phyloP scores from a whole-genome alignment of 1,139 yeast species.

The Geotrichum klebahnii region DNA sequence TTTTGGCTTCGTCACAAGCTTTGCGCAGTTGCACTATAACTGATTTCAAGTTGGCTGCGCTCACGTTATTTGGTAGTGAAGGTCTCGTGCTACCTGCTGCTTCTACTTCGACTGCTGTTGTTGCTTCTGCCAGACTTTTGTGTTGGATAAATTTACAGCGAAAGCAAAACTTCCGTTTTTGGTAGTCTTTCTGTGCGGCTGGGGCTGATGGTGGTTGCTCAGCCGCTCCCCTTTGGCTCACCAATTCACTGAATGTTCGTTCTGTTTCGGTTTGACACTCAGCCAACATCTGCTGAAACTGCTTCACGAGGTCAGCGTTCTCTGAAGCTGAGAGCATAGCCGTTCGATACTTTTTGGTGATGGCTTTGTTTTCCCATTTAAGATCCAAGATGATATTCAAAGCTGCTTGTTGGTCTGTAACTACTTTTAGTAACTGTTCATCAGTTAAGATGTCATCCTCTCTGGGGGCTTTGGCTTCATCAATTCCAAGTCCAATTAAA shows the following conservation, averaged over 20 bases:
- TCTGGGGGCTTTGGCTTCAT: no score
- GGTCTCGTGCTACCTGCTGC: neutral
- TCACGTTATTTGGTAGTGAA: neutral
- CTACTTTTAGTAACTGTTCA: neutral
- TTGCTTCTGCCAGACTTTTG: no score
- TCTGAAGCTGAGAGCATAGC: neutral
- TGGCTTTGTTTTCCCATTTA: neutral
- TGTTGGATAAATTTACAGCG: no score
- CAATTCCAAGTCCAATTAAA: no score
- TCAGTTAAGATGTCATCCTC: neutral
- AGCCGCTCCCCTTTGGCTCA: neutral
- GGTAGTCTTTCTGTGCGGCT: no score
- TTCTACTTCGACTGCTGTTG: no score
- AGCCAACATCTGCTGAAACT: constrained; percentile 2
- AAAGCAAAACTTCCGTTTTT: no score
- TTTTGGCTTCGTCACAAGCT: neutral
- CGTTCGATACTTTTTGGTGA: neutral
- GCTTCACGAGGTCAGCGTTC: constrained; percentile 1
- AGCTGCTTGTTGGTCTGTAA: neutral
- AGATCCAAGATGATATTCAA: neutral
- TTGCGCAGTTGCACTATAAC: neutral
- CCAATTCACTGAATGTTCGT: neutral
- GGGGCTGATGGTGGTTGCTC: neutral
- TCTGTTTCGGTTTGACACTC: neutral
- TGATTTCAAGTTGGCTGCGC: neutral